phyloP scores from a whole-genome alignment of 2,329 filamentous ascomycete genomes.

The Trichoderma sp. region DNA sequence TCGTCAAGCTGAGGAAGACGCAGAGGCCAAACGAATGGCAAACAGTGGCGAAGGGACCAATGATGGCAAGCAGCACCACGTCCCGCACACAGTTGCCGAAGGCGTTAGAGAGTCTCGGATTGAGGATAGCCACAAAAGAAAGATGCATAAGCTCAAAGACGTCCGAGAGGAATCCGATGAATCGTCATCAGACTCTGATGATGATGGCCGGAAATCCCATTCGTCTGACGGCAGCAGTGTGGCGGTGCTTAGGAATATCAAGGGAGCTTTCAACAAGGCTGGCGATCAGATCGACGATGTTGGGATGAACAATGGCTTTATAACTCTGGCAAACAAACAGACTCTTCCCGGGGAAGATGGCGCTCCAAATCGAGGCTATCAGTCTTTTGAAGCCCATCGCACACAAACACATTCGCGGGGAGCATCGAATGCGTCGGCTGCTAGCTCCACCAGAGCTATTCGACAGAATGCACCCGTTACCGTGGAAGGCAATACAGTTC shows the following conservation, averaged over 20 bases:
- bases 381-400: slow-evolving; percentile 38
- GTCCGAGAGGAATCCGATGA: slow-evolving; percentile 12
- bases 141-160: not conserved
- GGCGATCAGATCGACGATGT: slow-evolving; percentile 55
- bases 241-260: slow-evolving; percentile 48
- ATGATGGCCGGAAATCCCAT: not conserved
- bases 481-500: slow-evolving; percentile 51
- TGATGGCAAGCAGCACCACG: slow-evolving; percentile 53
- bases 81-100: slow-evolving; percentile 54
- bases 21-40: slow-evolving; percentile 53
- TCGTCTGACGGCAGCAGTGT: slow-evolving; percentile 29
- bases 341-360: slow-evolving; percentile 26
- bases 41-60: slow-evolving; percentile 50
- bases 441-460: slow-evolving; percentile 38
- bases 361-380: slow-evolving; percentile 26
- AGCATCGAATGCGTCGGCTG: slow-evolving; percentile 42
- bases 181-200: slow-evolving; percentile 1
- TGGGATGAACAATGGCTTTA: slow-evolving; percentile 58
- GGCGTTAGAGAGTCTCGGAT: slow-evolving; percentile 44
- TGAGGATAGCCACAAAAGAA: slow-evolving; percentile 18
- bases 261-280: slow-evolving; percentile 45
- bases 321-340: slow-evolving; percentile 22
- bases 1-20: slow-evolving; percentile 51
- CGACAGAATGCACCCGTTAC: not conserved
- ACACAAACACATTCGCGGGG: slow-evolving; percentile 38